A percentile compares a stretch with the other conserved stretches of the same genome.
Evolutionary conservation across 331 rosid species (phyloP).

Genomic region (Pyrus hybrid): DNA sequence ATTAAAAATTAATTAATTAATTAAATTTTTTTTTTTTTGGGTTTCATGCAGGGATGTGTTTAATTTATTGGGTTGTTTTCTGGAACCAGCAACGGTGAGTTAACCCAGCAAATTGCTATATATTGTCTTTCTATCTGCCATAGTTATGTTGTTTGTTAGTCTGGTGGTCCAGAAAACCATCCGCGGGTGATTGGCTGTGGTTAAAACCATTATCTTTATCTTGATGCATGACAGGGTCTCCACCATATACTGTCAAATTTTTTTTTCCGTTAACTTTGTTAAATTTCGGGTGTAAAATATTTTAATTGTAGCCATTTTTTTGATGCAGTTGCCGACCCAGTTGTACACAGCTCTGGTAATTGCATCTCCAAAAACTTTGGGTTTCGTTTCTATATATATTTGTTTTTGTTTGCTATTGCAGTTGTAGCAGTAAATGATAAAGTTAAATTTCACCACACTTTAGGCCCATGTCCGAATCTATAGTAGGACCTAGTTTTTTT

Average conservation of each 20-base stretch:
- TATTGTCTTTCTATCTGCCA: background rate
- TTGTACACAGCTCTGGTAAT: slow-evolving; percentile 90
- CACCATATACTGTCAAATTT: background rate
- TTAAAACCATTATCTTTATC: background rate
- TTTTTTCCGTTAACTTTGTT: background rate
- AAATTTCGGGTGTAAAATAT: background rate
- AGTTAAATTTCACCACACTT: background rate
- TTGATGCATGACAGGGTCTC: background rate
- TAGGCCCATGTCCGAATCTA: background rate
- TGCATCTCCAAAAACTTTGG: background rate
- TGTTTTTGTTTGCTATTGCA: background rate
- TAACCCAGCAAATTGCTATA: background rate
- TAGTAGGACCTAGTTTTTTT: too few relatives aligned
- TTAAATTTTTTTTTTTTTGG: background rate
- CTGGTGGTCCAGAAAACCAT: slow-evolving; percentile 24
- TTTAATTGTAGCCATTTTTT: slow-evolving; percentile 6
- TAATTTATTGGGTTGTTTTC: slow-evolving; percentile 73
- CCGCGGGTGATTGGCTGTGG: slow-evolving; percentile 8
- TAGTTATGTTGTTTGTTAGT: background rate
- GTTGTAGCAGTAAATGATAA: background rate
- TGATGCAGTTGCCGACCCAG: slow-evolving; percentile 85
- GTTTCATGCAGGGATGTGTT: slow-evolving; percentile 56
- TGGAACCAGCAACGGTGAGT: slow-evolving; percentile 94
- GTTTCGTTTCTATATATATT: background rate
- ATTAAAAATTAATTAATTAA: too few relatives aligned